Evolutionary conservation across 441 rosid species (phyloP), one percentile per base, ranked within the genome.

Genomic region (Euphorbia celastroides): DNA sequence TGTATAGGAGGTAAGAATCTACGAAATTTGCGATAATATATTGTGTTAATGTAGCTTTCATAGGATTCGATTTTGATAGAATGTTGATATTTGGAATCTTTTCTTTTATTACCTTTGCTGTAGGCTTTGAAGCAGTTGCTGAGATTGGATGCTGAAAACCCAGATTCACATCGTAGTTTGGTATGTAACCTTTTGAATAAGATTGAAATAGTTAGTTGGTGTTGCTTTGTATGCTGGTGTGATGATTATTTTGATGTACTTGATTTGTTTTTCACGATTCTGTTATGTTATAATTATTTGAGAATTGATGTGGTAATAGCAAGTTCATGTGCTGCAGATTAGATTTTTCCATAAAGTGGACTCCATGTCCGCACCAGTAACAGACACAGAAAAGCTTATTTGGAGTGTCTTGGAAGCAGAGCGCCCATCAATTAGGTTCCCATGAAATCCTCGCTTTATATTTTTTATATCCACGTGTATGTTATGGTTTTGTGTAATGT

Each of bases 141-240:
- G 57, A 84, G 90, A 79, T 67, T 96, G 88, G 96, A 90, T 70
- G 84, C 89, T 25, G 98, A 96, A 78, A 82, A 82, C 71, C 96
- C 99, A 5, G 94, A 92, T 81, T 78, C 98, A 54, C 98, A 92
- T 84, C 75, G 91, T 68, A 86, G 98, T 78, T 79, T 96, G 99
- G 99, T 95, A 84, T 72, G 83, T 68, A 62, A 58, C 64, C 16
- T 70, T 27, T 64, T 17, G 67, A 44, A 23, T 30, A 48, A 20
- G n/a, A 69, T 55, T 36, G 7, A 68, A 28, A 36, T 25, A 11
- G 54, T 42, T 23, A 67, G 34, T 30, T 48, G 6, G 38, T 17
- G 19, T 12, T 14, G 7, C 55, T 64, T 27, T 46, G 16, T 48
- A 9, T 23, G 10, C n/a, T 30, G 38, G 8, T 30, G 55, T 22